Base-by-base conservation (phyloP, 176 grass and related monocot genomes). In the Areca catechu region DNA sequence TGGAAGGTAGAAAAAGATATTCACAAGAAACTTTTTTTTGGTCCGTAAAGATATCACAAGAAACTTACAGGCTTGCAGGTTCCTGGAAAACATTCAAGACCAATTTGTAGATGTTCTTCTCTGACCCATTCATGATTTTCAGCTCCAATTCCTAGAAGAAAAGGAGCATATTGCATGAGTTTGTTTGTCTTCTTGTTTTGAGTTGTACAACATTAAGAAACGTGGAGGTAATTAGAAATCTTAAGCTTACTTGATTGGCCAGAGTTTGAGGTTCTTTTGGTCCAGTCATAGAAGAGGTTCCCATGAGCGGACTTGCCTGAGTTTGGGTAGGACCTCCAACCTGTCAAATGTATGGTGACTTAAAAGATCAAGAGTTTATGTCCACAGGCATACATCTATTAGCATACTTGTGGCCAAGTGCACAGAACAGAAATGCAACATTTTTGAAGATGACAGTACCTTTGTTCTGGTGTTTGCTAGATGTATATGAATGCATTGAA, bases 401-500 rank as follows among this genome's bases (percentile, higher is more conserved):
- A 43, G 34, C 34, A 43, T 43, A 43, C 34, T 43, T 12, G 34
- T 14, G 9, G 34, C 9, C 34, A 43, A 43, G 10, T 14, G 10
- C 34, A 43, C 14, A 43, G 34, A 43, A 43, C 10, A 43, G 34
- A 43, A 43, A 43, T 14, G 7, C 34, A 43, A 29, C 6, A 10
- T 3, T 43, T 43, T 43, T 22, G 48, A 62, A 48, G 22, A 22
- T 12, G 4, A 4, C 48, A 53, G 53, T 79, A 97, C 93, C 78
- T 88, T 78, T 56, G 69, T 79, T 82, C 82, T 85, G 47, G 78
- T 75, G 63, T 97, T 91, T 72, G 80, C 79, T 14, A 85, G 27
- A 76, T 97, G 87, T 69, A 97, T 82, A 53, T 73, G 65, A 50
- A 91, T 55, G 3, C 83, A 97, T 62, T 97, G 87, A 71, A 88